A percentile compares a stretch with the other conserved stretches of the same genome.
Conservation (phyloP, 75 land plant species). For the Picea glauca region DNA sequence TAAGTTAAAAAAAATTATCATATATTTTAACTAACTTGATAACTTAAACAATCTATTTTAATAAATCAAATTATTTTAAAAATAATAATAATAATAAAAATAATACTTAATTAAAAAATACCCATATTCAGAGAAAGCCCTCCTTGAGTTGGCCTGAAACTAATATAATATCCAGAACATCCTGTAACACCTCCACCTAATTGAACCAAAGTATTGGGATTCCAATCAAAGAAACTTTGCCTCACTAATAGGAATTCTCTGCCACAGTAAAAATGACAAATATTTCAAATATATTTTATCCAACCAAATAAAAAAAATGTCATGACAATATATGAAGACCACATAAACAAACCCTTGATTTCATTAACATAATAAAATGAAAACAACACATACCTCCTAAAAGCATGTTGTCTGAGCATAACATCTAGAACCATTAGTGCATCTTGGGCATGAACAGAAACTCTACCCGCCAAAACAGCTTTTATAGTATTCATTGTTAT, state of each 20-base stretch:
- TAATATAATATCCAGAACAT: constrained; percentile 78
- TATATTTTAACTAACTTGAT: no score
- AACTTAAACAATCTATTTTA: not conserved
- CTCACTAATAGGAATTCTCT: constrained; percentile 83
- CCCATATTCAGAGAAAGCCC: constrained; percentile 86
- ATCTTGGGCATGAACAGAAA: constrained; percentile 60
- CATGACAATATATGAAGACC: not conserved
- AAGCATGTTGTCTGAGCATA: constrained; percentile 76
- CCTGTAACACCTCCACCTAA: constrained; percentile 86
- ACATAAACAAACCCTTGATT: no score
- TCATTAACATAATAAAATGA: not conserved
- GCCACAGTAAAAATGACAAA: not conserved
- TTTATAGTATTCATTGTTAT: constrained; percentile 68
- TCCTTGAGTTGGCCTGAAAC: constrained; percentile 56
- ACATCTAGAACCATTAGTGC: constrained; percentile 87
- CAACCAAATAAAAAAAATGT: not conserved
- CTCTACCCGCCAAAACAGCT: constrained; percentile 53
- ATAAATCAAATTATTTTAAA: not conserved
- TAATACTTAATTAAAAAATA: constrained; percentile 9
- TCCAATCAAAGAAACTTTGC: constrained; percentile 65
- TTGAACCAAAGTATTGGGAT: constrained; percentile 38
- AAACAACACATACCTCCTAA: constrained; percentile 50
- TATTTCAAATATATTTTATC: not conserved
- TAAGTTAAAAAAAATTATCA: no score
- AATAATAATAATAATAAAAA: no score